Evolutionary conservation across 371 early-diverging fungal genomes (phyloP).

Genomic region (Catenaria anguillulae): DNA sequence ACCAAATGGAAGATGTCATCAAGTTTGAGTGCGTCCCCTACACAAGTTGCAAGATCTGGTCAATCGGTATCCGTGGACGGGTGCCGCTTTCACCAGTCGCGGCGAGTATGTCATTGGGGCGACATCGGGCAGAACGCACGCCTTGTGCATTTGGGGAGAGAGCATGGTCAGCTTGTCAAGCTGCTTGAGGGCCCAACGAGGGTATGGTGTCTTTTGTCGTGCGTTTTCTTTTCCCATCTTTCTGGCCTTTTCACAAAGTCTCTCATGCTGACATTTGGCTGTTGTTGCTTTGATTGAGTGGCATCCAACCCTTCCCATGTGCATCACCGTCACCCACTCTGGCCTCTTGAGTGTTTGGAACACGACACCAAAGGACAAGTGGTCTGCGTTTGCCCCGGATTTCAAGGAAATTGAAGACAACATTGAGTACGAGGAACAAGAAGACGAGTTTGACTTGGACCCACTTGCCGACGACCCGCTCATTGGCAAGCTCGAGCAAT

Average conservation of each 20-base stretch:
- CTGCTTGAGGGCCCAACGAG: constrained; percentile 80
- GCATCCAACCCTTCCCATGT: constrained; percentile 74
- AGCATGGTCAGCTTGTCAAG: constrained; percentile 59
- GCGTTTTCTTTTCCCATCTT: constrained; percentile 14
- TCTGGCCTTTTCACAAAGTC: background rate
- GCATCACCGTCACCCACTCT: constrained; percentile 63
- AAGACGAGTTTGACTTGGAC: constrained; percentile 77
- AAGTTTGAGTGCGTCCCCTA: constrained; percentile 13
- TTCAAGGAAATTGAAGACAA: constrained; percentile 84
- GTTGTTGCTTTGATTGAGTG: constrained; percentile 38
- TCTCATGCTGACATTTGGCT: too few relatives aligned
- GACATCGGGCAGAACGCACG: constrained; percentile 68
- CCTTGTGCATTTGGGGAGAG: constrained; percentile 86
- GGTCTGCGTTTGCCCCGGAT: constrained; percentile 84
- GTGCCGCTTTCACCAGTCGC: constrained; percentile 62
- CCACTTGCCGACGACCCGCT: background rate
- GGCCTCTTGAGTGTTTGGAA: constrained; percentile 80
- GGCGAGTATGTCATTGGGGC: constrained; percentile 74
- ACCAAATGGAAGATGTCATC: too few relatives aligned
- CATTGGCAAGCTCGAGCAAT: too few relatives aligned
- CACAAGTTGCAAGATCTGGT: constrained; percentile 55
- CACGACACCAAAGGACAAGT: constrained; percentile 63
- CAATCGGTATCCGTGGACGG: constrained; percentile 71
- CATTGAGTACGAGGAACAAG: constrained; percentile 75
- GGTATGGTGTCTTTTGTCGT: constrained; percentile 69